Percentiles rank a stretch among this genome's conserved stretches.
Conservation (phyloP, 768 basidiomycete species). For the Pisolithus microcarpus region DNA sequence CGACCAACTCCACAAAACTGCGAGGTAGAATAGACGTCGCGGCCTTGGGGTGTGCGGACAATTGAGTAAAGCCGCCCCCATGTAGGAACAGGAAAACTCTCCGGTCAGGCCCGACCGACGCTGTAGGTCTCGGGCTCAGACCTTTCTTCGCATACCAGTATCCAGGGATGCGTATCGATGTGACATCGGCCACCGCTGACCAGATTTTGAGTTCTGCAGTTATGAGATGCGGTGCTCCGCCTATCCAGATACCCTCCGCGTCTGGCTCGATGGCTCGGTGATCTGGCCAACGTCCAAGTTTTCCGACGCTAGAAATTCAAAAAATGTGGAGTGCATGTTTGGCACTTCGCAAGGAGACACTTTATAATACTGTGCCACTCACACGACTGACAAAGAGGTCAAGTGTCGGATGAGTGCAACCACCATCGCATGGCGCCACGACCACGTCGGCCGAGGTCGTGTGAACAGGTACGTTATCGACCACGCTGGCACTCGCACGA, state of each 20-base stretch:
- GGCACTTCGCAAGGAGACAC: too few relatives aligned
- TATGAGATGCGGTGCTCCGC: conserved; percentile 25
- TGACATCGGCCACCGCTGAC: conserved; percentile 29
- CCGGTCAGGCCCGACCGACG: conserved; percentile 39
- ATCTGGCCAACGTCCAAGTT: conserved; percentile 1
- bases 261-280: conserved; percentile 8
- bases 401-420: neutral
- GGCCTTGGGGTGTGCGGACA: conserved; percentile 54
- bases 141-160: conserved; percentile 50
- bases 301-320: too few relatives aligned
- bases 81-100: conserved; percentile 56
- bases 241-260: conserved; percentile 28
- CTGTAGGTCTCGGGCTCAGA: conserved; percentile 26
- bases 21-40: conserved; percentile 37
- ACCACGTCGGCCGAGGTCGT: neutral
- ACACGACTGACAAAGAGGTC: neutral
- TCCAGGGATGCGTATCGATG: conserved; percentile 42
- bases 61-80: conserved; percentile 49
- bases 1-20: conserved; percentile 40
- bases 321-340: too few relatives aligned
- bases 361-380: conserved; percentile 18
- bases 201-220: conserved; percentile 24
- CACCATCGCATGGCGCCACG: neutral
- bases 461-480: neutral
- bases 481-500: neutral